Conservation (phyloP, 257 asterid genomes). For the Przewalskia tangutica region DNA sequence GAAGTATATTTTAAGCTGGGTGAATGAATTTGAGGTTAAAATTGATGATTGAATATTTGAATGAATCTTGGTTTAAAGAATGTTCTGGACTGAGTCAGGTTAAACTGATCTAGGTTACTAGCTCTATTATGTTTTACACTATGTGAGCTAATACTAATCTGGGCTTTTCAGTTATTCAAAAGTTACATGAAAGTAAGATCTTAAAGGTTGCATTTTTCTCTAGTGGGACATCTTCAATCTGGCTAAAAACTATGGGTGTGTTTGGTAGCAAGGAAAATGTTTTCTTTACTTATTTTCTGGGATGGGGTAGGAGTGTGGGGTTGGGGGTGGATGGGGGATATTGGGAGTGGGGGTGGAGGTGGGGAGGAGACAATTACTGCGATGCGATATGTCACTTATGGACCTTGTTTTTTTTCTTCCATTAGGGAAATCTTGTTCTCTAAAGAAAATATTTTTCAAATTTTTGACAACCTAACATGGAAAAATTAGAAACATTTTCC, state of each 20-base stretch:
- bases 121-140: background rate
- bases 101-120: background rate
- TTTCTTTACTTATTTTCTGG: too few relatives aligned
- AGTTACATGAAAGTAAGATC: background rate
- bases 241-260: background rate
- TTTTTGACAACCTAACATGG: too few relatives aligned
- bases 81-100: background rate
- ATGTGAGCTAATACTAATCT: background rate
- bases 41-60: background rate
- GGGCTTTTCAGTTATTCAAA: background rate
- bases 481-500: too few relatives aligned
- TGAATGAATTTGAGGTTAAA: background rate
- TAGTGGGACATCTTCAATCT: background rate
- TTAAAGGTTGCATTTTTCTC: background rate
- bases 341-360: too few relatives aligned
- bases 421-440: too few relatives aligned
- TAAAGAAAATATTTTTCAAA: too few relatives aligned
- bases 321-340: too few relatives aligned
- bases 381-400: too few relatives aligned
- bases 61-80: background rate
- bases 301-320: too few relatives aligned
- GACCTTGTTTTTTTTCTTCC: too few relatives aligned
- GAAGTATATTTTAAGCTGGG: background rate
- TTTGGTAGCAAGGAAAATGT: too few relatives aligned
- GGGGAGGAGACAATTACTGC: too few relatives aligned